Evolutionary conservation across 176 grass and related monocot species (phyloP), one percentile per base, ranked within the genome.

Genomic region (Eragrostis nindensis): DNA sequence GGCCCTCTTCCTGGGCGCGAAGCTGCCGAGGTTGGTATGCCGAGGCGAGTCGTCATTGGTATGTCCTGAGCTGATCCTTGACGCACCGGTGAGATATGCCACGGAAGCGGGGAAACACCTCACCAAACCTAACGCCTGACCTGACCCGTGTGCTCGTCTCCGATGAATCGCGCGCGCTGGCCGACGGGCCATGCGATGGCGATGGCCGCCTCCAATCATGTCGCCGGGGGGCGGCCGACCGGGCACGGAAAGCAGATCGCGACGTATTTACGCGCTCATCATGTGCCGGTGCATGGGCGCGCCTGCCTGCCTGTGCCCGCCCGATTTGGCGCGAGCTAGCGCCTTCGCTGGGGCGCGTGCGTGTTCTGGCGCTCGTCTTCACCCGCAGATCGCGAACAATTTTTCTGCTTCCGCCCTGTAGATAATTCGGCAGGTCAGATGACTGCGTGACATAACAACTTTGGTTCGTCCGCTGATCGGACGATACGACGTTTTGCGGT

Each of bases 231-330:
- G 13, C 47, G 43, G 5, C 75, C 69, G 64, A 44, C 21, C 43
- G 71, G 29, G 49, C 49, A 57, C 14, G 46, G n/a, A 22, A 77
- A 39, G 56, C 71, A 22, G 78, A 82, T 70, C 21, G 77, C 0
- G 84, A 72, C 56, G 71, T 87, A 70, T 82, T 82, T 49, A 81
- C 75, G 32, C 32, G 32, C 32, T 36, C 32, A n/a, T n/a, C n/a
- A 36, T 36, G 32, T 36, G 85, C 43, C 68, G 53, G 43, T 62
- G 64, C 70, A 77, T 59, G 72, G 71, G 79, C 75, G 13, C 49
- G 4, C n/a, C n/a, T n/a, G 22, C n/a, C 74, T 24, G 16, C 41
- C 24, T 61, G 55, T 14, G 71, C 30, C 7, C 46, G 16, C 41
- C 19, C 14, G 71, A 17, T 74, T 40, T 39, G 71, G 39, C 38